Conservation (phyloP, 495 filamentous ascomycete genomes). For the Endocarpon pusillum region DNA sequence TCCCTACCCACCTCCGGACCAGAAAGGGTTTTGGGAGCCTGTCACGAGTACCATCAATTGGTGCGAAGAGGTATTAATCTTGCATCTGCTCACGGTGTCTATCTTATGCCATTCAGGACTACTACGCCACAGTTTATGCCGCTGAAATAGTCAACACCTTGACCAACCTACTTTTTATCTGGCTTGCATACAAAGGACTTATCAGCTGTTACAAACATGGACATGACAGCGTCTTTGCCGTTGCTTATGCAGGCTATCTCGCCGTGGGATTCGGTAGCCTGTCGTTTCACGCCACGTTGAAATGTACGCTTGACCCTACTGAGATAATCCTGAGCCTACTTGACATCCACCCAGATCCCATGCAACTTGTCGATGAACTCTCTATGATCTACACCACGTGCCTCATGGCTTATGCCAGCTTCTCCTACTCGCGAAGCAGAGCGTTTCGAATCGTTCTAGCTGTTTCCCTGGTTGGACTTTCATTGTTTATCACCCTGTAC, state of each 20-base stretch:
- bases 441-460: constrained; percentile 40
- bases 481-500: constrained; percentile 72
- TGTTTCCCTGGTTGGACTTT: constrained; percentile 39
- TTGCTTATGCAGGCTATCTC: constrained; percentile 57
- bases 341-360: constrained; percentile 47
- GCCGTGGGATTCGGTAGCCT: constrained; percentile 70
- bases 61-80: constrained; percentile 65
- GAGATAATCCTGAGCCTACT: no score
- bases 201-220: constrained; percentile 47
- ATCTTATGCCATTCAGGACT: constrained; percentile 25
- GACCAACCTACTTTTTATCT: constrained; percentile 70
- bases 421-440: constrained; percentile 49
- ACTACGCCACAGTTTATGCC: constrained; percentile 42
- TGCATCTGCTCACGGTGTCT: not conserved
- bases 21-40: constrained; percentile 62
- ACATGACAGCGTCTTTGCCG: constrained; percentile 56
- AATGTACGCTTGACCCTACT: constrained; percentile 36
- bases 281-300: constrained; percentile 65
- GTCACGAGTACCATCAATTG: constrained; percentile 84
- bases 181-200: constrained; percentile 54
- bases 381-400: constrained; percentile 97
- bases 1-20: constrained; percentile 47
- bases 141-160: constrained; percentile 54
- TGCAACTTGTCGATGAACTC: constrained; percentile 93
- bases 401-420: constrained; percentile 79